Evolutionary conservation across 2,329 filamentous ascomycete species (phyloP).

Genomic region (Fusarium pseudocircinatum): DNA sequence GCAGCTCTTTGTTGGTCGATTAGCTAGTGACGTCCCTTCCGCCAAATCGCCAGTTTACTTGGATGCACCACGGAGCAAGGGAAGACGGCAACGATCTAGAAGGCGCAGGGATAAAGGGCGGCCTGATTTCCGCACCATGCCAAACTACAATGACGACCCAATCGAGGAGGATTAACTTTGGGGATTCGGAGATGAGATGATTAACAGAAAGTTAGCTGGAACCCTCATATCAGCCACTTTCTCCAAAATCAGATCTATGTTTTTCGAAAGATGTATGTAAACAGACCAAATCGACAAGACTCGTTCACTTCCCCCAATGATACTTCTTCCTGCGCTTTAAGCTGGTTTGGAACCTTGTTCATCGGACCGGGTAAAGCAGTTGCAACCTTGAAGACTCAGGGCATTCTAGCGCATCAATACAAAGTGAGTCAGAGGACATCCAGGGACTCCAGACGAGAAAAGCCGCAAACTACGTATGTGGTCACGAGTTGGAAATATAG

Average conservation of each 20-base stretch:
- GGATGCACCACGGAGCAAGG: slow-evolving; percentile 1
- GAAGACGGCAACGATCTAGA: slow-evolving; percentile 24
- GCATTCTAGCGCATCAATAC: not conserved
- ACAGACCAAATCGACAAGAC: not conserved
- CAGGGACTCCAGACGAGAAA: not conserved
- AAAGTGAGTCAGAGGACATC: slow-evolving; percentile 5
- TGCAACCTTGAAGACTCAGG: not conserved
- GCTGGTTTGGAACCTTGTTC: not conserved
- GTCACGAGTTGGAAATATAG: slow-evolving; percentile 26
- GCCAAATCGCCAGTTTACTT: not conserved
- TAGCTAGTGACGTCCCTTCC: slow-evolving; percentile 29
- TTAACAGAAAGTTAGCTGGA: not conserved
- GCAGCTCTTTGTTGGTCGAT: slow-evolving; percentile 46
- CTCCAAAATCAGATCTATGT: not conserved
- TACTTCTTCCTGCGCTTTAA: not conserved
- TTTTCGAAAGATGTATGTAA: not conserved
- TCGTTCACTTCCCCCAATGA: not conserved
- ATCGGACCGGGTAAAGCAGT: not conserved
- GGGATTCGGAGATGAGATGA: slow-evolving; percentile 4
- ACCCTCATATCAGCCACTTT: not conserved
- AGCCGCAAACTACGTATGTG: slow-evolving; percentile 18
- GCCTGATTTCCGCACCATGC: slow-evolving; percentile 48
- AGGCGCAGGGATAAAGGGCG: slow-evolving; percentile 39
- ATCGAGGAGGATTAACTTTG: slow-evolving; percentile 43
- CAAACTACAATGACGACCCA: slow-evolving; percentile 47